Percentiles rank a stretch among this genome's conserved stretches.
phyloP scores from a whole-genome alignment of 441 rosid genomes.

The Dalechampia spathulata region DNA sequence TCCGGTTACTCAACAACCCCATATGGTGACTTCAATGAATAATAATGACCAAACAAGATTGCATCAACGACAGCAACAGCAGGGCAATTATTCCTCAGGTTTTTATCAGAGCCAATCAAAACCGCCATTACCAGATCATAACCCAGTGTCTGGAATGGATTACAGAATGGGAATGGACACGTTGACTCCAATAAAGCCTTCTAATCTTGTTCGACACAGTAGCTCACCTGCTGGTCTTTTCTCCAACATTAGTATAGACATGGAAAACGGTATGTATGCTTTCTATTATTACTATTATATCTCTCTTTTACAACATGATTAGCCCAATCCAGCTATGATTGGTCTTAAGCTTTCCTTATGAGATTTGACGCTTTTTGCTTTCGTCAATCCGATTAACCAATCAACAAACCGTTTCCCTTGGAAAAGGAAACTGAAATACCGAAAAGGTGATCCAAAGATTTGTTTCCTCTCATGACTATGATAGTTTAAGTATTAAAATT shows the following conservation, averaged over 20 bases:
- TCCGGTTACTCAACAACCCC: conserved; percentile 19
- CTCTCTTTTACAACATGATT: too few species aligned
- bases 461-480: too few species aligned
- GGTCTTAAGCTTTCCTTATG: too few species aligned
- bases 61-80: conserved; percentile 23
- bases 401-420: too few species aligned
- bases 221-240: conserved; percentile 95
- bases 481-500: not conserved
- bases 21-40: conserved; percentile 16
- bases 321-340: too few species aligned
- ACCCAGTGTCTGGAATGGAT: conserved; percentile 19
- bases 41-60: conserved; percentile 11
- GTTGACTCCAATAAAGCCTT: conserved; percentile 30
- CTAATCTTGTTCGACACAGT: conserved; percentile 67
- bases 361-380: too few species aligned
- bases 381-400: too few species aligned
- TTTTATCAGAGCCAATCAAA: conserved; percentile 30
- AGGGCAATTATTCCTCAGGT: conserved; percentile 20
- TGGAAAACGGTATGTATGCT: conserved; percentile 68
- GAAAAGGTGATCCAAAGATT: too few species aligned
- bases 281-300: too few species aligned
- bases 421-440: too few species aligned
- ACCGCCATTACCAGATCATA: conserved; percentile 32
- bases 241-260: conserved; percentile 49
- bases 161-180: conserved; percentile 25